phyloP scores from a whole-genome alignment of 306 rosid species.

The Lagenaria siceraria region DNA sequence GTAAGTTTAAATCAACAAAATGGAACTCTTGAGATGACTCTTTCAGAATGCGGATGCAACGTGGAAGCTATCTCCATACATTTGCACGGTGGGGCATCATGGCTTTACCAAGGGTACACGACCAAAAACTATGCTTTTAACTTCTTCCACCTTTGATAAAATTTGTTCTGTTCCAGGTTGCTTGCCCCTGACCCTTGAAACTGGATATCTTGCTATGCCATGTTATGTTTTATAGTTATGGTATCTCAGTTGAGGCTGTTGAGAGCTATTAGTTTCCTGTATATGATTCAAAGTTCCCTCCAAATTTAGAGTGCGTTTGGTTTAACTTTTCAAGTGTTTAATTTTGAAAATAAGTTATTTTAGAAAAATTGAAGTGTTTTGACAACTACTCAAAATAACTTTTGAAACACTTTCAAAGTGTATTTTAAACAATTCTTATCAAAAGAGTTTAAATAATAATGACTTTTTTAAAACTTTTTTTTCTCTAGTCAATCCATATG shows the following conservation, averaged over 20 bases:
- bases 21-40: constrained; percentile 47
- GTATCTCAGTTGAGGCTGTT: not conserved
- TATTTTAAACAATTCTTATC: too few species aligned
- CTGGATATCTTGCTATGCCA: not conserved
- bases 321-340: too few species aligned
- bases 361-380: too few species aligned
- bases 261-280: not conserved
- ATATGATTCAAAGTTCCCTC: not conserved
- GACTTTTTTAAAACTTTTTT: too few species aligned
- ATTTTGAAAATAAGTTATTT: too few species aligned
- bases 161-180: not conserved
- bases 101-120: constrained; percentile 82
- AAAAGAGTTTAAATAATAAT: too few species aligned
- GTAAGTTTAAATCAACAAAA: constrained; percentile 43
- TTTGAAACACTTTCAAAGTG: too few species aligned
- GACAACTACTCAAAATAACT: too few species aligned
- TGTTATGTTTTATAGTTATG: not conserved
- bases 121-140: not conserved
- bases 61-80: constrained; percentile 47
- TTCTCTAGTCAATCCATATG: too few species aligned
- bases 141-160: not conserved
- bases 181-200: not conserved
- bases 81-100: constrained; percentile 76
- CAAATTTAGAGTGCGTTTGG: too few species aligned
- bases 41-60: constrained; percentile 54